Conservation (phyloP, 805 yeast genomes). For the Candida nonsorbophila region DNA sequence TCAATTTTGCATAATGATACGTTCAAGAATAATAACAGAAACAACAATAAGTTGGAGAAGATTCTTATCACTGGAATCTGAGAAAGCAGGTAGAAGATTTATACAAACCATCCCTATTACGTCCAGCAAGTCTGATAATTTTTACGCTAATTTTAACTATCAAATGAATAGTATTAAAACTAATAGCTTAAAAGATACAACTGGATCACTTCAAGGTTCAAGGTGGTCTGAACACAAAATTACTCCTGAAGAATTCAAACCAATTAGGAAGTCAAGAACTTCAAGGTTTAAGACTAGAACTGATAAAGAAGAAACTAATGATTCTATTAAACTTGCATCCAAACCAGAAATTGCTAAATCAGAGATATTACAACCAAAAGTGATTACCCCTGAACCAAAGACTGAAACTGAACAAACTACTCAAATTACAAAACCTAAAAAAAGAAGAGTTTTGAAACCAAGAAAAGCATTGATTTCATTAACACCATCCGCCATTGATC, state of each 20-base stretch:
- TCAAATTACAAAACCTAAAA: conserved; percentile 12
- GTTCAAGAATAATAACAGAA: conserved; percentile 4
- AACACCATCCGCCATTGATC: conserved; percentile 69
- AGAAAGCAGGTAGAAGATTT: conserved; percentile 22
- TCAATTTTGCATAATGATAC: conserved; percentile 3
- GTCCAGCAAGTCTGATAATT: conserved; percentile 11
- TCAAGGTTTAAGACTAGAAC: conserved; percentile 15
- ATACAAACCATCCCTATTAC: conserved; percentile 30
- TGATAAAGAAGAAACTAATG: conserved; percentile 1
- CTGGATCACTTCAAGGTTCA: conserved; percentile 9
- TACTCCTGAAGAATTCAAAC: conserved; percentile 7
- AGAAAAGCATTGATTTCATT: conserved; percentile 86
- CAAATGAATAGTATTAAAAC: conserved; percentile 8
- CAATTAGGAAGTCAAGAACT: conserved; percentile 27
- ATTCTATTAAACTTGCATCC: conserved; percentile 3
- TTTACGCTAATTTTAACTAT: conserved; percentile 18
- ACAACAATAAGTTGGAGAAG: conserved; percentile 2
- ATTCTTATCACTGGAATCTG: conserved; percentile 5
- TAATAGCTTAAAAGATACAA: conserved; percentile 8
- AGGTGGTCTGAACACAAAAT: conserved; percentile 18
- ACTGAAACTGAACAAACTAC: conserved; percentile 1
- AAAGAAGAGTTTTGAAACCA: conserved; percentile 70
- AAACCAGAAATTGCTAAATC: conserved; percentile 4
- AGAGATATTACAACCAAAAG: conserved; percentile 1
- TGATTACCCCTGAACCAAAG: not conserved